Percentiles rank a stretch among this genome's conserved stretches.
These are phyloP conservation scores for Zea luxurians DNA, from an alignment of 176 grass and related monocot genomes.

Conservation along the genomic window DNA sequence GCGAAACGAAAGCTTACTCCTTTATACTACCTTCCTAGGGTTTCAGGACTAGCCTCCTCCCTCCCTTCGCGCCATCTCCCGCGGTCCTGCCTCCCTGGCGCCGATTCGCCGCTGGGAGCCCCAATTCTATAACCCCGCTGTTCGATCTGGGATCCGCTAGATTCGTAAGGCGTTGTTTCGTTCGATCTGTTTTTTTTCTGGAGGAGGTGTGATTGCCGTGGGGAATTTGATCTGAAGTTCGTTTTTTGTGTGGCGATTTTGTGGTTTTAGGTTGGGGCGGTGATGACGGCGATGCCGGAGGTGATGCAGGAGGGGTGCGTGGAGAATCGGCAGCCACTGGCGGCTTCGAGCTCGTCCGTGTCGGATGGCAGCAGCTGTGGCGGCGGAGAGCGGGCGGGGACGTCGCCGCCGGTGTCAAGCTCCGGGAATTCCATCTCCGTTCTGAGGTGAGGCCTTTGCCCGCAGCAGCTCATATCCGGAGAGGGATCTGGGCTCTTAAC, in stretches of 20 bases:
- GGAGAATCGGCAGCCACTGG: conserved; percentile 84
- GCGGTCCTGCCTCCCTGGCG: background rate
- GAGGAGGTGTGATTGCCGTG: conserved; percentile 13
- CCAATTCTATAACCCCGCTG: conserved; percentile 37
- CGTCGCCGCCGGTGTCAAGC: conserved; percentile 78
- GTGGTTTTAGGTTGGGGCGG: conserved; percentile 31
- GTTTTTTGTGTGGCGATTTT: conserved; percentile 23
- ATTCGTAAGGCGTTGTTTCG: conserved; percentile 43
- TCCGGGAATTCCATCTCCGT: conserved; percentile 61
- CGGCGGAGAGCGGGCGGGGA: conserved; percentile 40
- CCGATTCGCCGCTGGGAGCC: conserved; percentile 26
- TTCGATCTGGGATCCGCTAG: conserved; percentile 55
- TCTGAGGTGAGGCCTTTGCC: conserved; percentile 51
- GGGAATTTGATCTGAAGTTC: conserved; percentile 44
- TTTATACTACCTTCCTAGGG: conserved; percentile 71
- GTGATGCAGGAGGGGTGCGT: conserved; percentile 71
- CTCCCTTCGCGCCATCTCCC: conserved; percentile 48
- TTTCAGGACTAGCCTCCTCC: conserved; percentile 51
- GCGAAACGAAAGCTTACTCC: conserved; percentile 42
- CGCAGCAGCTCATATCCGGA: conserved; percentile 19
- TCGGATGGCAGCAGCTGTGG: conserved; percentile 75
- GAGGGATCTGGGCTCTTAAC: conserved; percentile 34
- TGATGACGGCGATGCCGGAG: conserved; percentile 48
- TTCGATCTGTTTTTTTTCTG: conserved; percentile 36
- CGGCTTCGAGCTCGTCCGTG: conserved; percentile 74